These are phyloP conservation scores for Penicillium taxi DNA, from an alignment of 495 filamentous ascomycete species.

Conservation along the genomic window DNA sequence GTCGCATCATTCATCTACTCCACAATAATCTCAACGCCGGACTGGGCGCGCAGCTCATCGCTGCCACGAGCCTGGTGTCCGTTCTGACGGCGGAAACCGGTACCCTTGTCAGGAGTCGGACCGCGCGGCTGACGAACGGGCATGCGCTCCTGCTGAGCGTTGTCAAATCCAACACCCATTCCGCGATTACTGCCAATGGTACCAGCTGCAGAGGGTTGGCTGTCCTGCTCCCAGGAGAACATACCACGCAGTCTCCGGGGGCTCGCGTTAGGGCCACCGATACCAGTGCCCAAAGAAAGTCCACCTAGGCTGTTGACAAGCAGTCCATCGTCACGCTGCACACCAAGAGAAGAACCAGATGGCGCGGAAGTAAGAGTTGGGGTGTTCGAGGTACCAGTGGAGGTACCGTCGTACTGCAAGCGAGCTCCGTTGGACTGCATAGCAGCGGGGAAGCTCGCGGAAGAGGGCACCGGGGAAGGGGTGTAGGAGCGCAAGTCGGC, in stretches of 20 bases:
- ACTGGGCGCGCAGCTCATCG: conserved; percentile 60
- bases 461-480: conserved; percentile 84
- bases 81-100: conserved; percentile 70
- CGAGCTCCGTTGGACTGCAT: conserved; percentile 58
- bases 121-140: conserved; percentile 79
- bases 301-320: conserved; percentile 60
- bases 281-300: conserved; percentile 54
- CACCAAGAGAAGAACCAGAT: conserved; percentile 50
- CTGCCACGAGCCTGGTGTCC: conserved; percentile 76
- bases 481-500: conserved; percentile 92
- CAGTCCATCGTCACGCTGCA: conserved; percentile 56
- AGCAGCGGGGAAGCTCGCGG: conserved; percentile 73
- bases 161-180: conserved; percentile 56
- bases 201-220: conserved; percentile 49
- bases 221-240: conserved; percentile 59
- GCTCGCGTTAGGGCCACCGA: conserved; percentile 50
- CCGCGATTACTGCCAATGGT: conserved; percentile 85
- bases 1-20: conserved; percentile 33
- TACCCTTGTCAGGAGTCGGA: conserved; percentile 65
- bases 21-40: conserved; percentile 51
- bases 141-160: conserved; percentile 55
- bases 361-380: conserved; percentile 72
- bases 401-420: conserved; percentile 53
- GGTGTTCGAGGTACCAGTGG: conserved; percentile 57
- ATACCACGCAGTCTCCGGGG: conserved; percentile 55